A percentile compares a stretch with the other conserved stretches of the same genome.
Conservation (phyloP, 2,329 filamentous ascomycete species). For the Colletotrichum navitas region DNA sequence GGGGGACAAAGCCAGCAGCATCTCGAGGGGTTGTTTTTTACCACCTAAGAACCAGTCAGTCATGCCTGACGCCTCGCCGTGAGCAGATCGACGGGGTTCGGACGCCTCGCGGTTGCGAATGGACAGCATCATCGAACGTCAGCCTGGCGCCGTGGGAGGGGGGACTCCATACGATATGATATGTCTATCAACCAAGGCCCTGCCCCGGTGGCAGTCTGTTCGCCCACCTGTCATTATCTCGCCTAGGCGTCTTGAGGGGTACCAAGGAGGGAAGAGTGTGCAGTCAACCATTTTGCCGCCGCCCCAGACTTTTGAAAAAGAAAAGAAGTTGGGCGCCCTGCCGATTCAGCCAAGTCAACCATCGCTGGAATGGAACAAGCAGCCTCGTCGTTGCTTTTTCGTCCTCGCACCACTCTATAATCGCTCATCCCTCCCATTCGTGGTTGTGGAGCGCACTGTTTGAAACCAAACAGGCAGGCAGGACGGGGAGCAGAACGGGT, state of each 20-base stretch:
- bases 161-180: not conserved
- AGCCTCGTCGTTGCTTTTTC: constrained; percentile 38
- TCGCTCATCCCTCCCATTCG: not conserved
- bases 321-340: not conserved
- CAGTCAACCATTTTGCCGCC: constrained; percentile 4
- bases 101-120: constrained; percentile 34
- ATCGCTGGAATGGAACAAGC: constrained; percentile 25
- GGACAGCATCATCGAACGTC: constrained; percentile 32
- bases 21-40: not conserved
- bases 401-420: not conserved
- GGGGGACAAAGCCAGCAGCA: not conserved
- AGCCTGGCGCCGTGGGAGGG: constrained; percentile 15
- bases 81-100: constrained; percentile 8
- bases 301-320: constrained; percentile 3
- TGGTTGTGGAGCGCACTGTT: constrained; percentile 24
- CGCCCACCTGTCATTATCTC: not conserved
- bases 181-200: not conserved
- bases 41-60: not conserved
- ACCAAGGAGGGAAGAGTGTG: not conserved
- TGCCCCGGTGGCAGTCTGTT: not conserved
- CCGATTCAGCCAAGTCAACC: constrained; percentile 1
- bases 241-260: not conserved
- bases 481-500: not conserved
- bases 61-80: constrained; percentile 27
- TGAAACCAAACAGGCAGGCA: constrained; percentile 17